Percentiles rank a stretch among this genome's conserved stretches.
Conservation (phyloP, 2,329 filamentous ascomycete species). For the Penicillium sp. region DNA sequence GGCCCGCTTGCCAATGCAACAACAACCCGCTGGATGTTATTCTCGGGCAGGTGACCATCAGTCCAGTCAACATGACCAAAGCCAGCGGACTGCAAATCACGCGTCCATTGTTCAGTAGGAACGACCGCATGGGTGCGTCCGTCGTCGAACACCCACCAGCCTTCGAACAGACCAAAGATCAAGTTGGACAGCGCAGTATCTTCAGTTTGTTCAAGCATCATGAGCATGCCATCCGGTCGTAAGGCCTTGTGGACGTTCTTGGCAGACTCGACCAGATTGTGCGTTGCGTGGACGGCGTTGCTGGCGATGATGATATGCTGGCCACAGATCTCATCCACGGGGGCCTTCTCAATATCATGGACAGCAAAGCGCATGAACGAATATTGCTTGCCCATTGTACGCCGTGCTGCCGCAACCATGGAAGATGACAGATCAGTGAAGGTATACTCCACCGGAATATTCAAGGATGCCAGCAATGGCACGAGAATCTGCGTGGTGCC, state of each 20-base stretch:
- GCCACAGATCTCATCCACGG: constrained; percentile 28
- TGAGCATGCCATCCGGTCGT: constrained; percentile 24
- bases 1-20: neutral
- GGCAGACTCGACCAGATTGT: constrained; percentile 28
- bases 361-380: neutral
- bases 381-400: neutral
- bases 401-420: constrained; percentile 37
- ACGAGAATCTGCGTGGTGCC: constrained; percentile 39
- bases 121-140: neutral
- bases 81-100: neutral
- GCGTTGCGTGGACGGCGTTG: constrained; percentile 41
- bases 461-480: constrained; percentile 25
- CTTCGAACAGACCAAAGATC: neutral
- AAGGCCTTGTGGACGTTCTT: constrained; percentile 29
- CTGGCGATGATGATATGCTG: constrained; percentile 40
- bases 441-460: constrained; percentile 39
- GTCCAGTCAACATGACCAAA: neutral
- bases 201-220: neutral
- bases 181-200: neutral
- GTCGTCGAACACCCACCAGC: neutral
- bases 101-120: neutral
- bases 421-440: constrained; percentile 43
- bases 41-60: neutral
- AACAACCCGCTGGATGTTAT: neutral
- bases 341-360: neutral